Evolutionary conservation across 2,329 filamentous ascomycete species (phyloP).

Genomic region (Geosmithia morbida): DNA sequence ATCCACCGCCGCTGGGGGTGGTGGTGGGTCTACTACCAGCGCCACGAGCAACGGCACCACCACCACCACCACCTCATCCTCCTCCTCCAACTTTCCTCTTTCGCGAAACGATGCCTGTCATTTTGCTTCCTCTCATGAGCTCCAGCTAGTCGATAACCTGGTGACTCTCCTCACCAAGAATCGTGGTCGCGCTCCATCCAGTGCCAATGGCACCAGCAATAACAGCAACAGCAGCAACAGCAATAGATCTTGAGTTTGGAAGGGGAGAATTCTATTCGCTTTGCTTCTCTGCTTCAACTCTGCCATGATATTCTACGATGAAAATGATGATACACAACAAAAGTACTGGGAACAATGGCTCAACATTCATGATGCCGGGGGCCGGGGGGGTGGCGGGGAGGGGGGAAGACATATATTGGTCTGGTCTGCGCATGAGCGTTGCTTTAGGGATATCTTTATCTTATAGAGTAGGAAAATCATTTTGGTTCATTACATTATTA

Average conservation of each 20-base stretch:
- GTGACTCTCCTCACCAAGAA: slow-evolving; percentile 3
- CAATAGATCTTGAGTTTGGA: not conserved
- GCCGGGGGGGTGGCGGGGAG: too few species aligned
- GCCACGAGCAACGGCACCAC: not conserved
- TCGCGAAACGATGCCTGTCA: not conserved
- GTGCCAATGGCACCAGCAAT: not conserved
- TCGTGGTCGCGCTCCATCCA: not conserved
- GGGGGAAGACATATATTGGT: too few species aligned
- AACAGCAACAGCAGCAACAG: not conserved
- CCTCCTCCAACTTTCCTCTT: not conserved
- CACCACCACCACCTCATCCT: not conserved
- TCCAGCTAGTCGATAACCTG: slow-evolving; percentile 2
- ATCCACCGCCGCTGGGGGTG: not conserved
- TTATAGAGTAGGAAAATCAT: too few species aligned
- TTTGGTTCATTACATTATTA: too few species aligned
- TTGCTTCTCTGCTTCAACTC: too few species aligned
- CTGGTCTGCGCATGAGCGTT: too few species aligned
- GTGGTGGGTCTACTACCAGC: not conserved
- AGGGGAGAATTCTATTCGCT: too few species aligned
- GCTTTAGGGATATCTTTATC: too few species aligned
- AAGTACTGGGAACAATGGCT: too few species aligned
- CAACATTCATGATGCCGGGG: too few species aligned
- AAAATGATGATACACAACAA: too few species aligned
- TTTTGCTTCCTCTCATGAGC: slow-evolving; percentile 2
- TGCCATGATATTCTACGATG: too few species aligned